These are phyloP conservation scores for Botrytis porri DNA, from an alignment of 2,329 filamentous ascomycete genomes.

Conservation along the genomic window DNA sequence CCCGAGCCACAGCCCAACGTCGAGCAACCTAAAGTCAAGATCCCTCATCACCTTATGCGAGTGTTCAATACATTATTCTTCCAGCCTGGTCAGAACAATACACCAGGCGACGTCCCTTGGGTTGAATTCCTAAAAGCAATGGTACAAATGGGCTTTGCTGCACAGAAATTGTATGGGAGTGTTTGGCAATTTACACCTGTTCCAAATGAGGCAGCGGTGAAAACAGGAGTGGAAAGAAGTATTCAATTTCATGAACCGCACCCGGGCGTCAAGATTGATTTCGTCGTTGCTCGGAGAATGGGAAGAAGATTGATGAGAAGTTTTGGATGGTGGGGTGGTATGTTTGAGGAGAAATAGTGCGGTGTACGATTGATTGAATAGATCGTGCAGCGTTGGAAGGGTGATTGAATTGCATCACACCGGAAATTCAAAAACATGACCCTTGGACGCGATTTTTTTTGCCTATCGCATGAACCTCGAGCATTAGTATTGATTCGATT, in stretches of 20 bases:
- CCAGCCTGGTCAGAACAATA: background rate
- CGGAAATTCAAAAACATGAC: background rate
- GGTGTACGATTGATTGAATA: background rate
- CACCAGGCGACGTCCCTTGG: background rate
- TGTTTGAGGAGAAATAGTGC: slow-evolving; percentile 2
- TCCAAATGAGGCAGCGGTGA: background rate
- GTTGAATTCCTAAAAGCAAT: background rate
- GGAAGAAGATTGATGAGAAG: background rate
- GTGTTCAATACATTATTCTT: background rate
- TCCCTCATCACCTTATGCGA: background rate
- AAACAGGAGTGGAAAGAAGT: background rate
- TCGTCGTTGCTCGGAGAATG: background rate
- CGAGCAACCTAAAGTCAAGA: background rate
- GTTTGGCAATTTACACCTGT: background rate
- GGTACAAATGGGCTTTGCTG: background rate
- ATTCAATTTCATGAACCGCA: background rate
- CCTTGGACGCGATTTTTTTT: background rate
- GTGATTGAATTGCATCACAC: background rate
- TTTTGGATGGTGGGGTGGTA: background rate
- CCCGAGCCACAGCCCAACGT: background rate
- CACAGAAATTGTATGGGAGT: background rate
- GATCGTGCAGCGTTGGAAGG: accelerated
- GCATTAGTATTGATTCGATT: background rate
- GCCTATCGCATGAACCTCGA: accelerated
- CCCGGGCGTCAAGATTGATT: background rate